A percentile compares a stretch with the other conserved stretches of the same genome.
Conservation (phyloP, 345 rosid species). For the Corchorus olitorius region DNA sequence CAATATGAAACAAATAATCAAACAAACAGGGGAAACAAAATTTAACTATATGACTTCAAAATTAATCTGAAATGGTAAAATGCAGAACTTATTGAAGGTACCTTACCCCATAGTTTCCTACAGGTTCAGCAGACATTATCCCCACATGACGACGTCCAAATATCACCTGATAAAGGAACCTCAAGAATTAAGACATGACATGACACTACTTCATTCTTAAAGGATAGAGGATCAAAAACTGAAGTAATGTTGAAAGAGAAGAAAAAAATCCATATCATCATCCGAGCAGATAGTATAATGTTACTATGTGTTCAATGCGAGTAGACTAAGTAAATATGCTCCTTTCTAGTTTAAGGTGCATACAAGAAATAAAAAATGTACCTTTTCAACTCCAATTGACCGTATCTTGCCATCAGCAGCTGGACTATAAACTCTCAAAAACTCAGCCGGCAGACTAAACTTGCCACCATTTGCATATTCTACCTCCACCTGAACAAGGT, state of each 20-base stretch:
- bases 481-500: constrained; percentile 62
- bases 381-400: constrained; percentile 88
- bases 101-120: constrained; percentile 98
- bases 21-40: neutral
- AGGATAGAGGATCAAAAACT: neutral
- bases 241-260: neutral
- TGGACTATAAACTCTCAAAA: constrained; percentile 73
- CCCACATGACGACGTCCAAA: constrained; percentile 88
- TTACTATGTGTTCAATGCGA: neutral
- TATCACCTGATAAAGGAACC: constrained; percentile 61
- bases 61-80: neutral
- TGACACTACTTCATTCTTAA: neutral
- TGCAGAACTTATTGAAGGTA: constrained; percentile 32
- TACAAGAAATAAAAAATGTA: constrained; percentile 14
- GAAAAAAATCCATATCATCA: neutral
- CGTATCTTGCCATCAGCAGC: constrained; percentile 92
- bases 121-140: constrained; percentile 90
- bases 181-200: neutral
- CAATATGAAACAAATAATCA: neutral
- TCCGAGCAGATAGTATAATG: neutral
- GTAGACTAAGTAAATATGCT: neutral
- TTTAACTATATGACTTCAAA: neutral
- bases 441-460: constrained; percentile 72
- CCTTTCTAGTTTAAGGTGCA: neutral
- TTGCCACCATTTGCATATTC: constrained; percentile 69